Evolutionary conservation across 1,284 basidiomycete species (phyloP).

Genomic region (Boletellus deceptivus): DNA sequence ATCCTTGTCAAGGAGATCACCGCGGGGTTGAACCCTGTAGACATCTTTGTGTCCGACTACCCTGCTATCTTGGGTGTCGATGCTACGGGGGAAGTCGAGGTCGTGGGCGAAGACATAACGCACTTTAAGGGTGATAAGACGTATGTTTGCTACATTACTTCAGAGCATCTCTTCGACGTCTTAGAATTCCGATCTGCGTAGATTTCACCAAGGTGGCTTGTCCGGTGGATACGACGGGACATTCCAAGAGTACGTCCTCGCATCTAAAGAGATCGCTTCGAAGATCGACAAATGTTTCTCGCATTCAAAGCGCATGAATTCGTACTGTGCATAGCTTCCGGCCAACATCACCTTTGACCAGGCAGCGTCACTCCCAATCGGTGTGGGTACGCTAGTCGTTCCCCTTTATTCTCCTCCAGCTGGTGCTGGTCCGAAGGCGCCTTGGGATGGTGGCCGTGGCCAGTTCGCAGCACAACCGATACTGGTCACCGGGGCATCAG

Average conservation of each 20-base stretch:
- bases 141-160: slow-evolving; percentile 22
- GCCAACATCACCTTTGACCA: slow-evolving; percentile 22
- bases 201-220: slow-evolving; percentile 27
- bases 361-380: slow-evolving; percentile 21
- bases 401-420: slow-evolving; percentile 23
- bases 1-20: slow-evolving; percentile 27
- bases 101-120: slow-evolving; percentile 42
- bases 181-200: slow-evolving; percentile 8
- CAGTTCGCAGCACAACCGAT: slow-evolving; percentile 26
- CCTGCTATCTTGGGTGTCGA: slow-evolving; percentile 47
- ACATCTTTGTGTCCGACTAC: slow-evolving; percentile 28
- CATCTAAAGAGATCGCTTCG: slow-evolving; percentile 27
- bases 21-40: slow-evolving; percentile 26
- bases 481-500: slow-evolving; percentile 37
- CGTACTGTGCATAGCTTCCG: slow-evolving; percentile 14
- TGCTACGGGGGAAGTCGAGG: slow-evolving; percentile 45
- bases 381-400: slow-evolving; percentile 14
- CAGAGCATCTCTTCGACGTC: too few relatives aligned
- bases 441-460: slow-evolving; percentile 24
- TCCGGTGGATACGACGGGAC: slow-evolving; percentile 15
- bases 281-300: slow-evolving; percentile 21
- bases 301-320: not conserved
- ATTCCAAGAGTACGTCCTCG: slow-evolving; percentile 36
- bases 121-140: slow-evolving; percentile 49
- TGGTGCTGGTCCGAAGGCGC: slow-evolving; percentile 20